These are phyloP conservation scores for Apiospora pterosperma DNA, from an alignment of 2,329 filamentous ascomycete species.

Conservation along the genomic window DNA sequence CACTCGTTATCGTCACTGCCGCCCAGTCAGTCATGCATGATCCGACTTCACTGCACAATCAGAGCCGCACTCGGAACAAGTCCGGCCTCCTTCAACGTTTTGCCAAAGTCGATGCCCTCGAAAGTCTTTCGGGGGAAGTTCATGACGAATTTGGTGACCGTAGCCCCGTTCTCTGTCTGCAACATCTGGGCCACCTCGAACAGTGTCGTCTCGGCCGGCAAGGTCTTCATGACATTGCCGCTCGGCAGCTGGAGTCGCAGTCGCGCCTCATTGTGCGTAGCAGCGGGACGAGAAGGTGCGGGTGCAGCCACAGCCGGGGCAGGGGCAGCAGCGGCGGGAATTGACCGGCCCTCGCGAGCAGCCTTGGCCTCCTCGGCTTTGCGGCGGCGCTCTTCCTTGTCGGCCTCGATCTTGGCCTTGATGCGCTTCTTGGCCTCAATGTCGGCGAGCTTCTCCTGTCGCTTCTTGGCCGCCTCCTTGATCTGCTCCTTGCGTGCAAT, in stretches of 20 bases:
- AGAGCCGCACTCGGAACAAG: constrained; percentile 88
- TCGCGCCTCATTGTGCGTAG: constrained; percentile 75
- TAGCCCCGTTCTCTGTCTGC: constrained; percentile 64
- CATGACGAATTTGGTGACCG: constrained; percentile 74
- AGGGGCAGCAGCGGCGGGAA: constrained; percentile 38
- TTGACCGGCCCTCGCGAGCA: constrained; percentile 69
- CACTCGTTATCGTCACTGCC: not conserved
- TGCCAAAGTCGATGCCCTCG: constrained; percentile 71
- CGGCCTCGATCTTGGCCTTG: constrained; percentile 89
- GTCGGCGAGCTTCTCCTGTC: constrained; percentile 83
- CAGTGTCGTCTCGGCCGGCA: constrained; percentile 84
- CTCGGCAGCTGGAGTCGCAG: constrained; percentile 73
- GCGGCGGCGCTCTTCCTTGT: constrained; percentile 83
- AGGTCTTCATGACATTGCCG: constrained; percentile 81
- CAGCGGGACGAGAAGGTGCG: constrained; percentile 53
- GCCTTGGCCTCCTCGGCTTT: constrained; percentile 87
- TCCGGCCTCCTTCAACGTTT: constrained; percentile 90
- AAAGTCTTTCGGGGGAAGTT: constrained; percentile 88
- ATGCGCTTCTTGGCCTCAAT: constrained; percentile 83
- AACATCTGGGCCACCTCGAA: constrained; percentile 86
- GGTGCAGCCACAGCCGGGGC: constrained; percentile 44
- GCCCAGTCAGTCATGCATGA: not conserved
- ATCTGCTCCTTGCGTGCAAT: constrained; percentile 84
- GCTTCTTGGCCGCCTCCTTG: constrained; percentile 85
- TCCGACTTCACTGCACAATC: constrained; percentile 56